Base-by-base conservation (phyloP, 257 asterid species). In the Petunia secreta region DNA sequence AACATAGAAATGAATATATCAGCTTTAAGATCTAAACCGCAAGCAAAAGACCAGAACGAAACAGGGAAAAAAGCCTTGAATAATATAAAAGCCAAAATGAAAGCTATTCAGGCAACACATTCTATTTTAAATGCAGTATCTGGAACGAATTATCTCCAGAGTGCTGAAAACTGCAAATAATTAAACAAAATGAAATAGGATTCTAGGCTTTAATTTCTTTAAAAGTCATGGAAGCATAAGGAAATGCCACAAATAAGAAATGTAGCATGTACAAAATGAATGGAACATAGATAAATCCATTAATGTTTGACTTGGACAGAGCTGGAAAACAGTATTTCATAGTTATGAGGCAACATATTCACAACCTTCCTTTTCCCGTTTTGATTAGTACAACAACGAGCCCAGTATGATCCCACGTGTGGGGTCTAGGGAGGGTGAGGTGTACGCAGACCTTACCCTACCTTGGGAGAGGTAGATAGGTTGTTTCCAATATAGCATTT, bases 131-230 rank as follows among this genome's bases (percentile, higher is more conserved):
- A 71, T 38, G 77, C 60, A 71, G 10, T 71, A 13, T 48, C 13
- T 48, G 58, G 77, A 71, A 71, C 48, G 43, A 69, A 71, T 71
- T 25, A 71, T 71, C 77, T 48, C 36, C 46, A 25, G 60, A 46
- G 25, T 48, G 60, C 43, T 71, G 25, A 69, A 69, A 69, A 69
- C 57, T 69, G 77, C 25, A 46, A 69, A 46, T 9, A 69, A 59
- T 69, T 4, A 25, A 36, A 44, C 38, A 6, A 43, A 68, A 68
- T 39, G 39, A 48, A 39, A 46, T 53, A 69, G 40, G 25, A 69
- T 69, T 69, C 59, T 25, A 46, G n/a, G 43, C 43, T 71, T 15
- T 71, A 25, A 48, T 71, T 25, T 34, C 41, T 16, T 71, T 55
- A 34, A 4, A 71, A 48, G 13, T 48, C 34, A 11, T 4, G 60